Evolutionary conservation across 768 basidiomycete genomes (phyloP).

Genomic region (Mycena epipterygia): DNA sequence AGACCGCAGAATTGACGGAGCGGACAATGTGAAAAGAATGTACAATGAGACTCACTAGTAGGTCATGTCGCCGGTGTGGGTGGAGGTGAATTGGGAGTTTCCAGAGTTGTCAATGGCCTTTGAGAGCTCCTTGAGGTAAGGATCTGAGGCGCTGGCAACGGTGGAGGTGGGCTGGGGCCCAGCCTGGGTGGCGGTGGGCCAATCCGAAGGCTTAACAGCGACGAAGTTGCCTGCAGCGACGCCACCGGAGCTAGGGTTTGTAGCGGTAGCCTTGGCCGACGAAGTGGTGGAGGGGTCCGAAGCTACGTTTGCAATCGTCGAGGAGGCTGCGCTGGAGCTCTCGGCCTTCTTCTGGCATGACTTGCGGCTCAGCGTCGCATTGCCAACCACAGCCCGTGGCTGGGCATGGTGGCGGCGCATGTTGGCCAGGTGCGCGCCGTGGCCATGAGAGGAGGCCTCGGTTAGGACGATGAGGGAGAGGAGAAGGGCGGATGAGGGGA

Average conservation of each 20-base stretch:
- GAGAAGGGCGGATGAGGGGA: conserved; percentile 40
- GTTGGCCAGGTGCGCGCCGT: conserved; percentile 34
- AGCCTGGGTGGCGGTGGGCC: conserved; percentile 44
- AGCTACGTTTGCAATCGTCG: too few relatives aligned
- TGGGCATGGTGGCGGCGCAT: conserved; percentile 36
- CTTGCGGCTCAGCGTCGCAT: conserved; percentile 14
- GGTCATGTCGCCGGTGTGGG: conserved; percentile 47
- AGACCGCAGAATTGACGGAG: too few relatives aligned
- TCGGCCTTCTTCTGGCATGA: conserved; percentile 23
- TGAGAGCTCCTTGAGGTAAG: conserved; percentile 45
- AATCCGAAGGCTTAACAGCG: conserved; percentile 38
- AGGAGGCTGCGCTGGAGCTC: not conserved
- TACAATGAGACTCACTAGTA: conserved; percentile 45
- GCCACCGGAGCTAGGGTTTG: conserved; percentile 7
- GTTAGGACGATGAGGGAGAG: conserved; percentile 38
- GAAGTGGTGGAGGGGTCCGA: not conserved
- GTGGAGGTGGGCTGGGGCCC: conserved; percentile 42
- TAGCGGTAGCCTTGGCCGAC: conserved; percentile 15
- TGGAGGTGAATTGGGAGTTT: conserved; percentile 39
- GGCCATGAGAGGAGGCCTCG: conserved; percentile 38
- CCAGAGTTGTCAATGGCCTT: conserved; percentile 44
- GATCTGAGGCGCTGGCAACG: conserved; percentile 41
- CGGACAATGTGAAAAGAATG: not conserved
- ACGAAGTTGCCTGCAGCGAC: conserved; percentile 36
- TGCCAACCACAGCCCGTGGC: not conserved